Evolutionary conservation across 768 basidiomycete species (phyloP), one percentile per base, ranked within the genome.

Genomic region (Xerocomus potaroensis): DNA sequence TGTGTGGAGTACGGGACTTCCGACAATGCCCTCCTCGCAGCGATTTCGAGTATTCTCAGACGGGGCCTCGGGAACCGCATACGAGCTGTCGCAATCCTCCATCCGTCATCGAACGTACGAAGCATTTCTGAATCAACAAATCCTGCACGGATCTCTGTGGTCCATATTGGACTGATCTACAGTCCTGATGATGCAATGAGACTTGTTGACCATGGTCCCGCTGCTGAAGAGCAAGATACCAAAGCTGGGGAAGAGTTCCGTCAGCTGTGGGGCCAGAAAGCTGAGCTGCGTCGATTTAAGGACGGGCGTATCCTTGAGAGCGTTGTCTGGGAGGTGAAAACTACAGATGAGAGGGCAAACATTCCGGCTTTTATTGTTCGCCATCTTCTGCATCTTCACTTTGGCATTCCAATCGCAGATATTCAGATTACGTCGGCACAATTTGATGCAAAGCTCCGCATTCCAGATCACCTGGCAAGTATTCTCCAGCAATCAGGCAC

Each of bases 301-400:
- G 94, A 99, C 57, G 95, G 95, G 1, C 78, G 85, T 15, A 97
- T 98, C 51, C 61, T 78, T 5, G 92, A 97, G 65, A 91, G 87
- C 55, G 91, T 97, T n/a, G 93, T 98, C 3, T 99, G 96, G 96
- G 87, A 96, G 16, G 80, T 91, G 8, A 77, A 79, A 50, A 84
- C 80, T 3, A 75, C 78, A 0, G 91, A 95, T 42, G 90, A 92
- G 50, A 83, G 90, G 22, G 73, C 81, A 0, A 78, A 83, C 50
- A 81, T 98, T 23, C 91, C 92, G 0, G 69, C 73, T 12, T 74
- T 79, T 68, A 79, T 97, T 55, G 80, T 91, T 22, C 69, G 72
- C 18, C 83, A 93, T 67, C 66, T 97, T 32, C 75, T 99, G 9
- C 59, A 72, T 15, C 73, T 76, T 21, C 95, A 97, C 61, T 91